These are phyloP conservation scores for Gossypium davidsonii DNA, from an alignment of 441 rosid species.

Conservation along the genomic window DNA sequence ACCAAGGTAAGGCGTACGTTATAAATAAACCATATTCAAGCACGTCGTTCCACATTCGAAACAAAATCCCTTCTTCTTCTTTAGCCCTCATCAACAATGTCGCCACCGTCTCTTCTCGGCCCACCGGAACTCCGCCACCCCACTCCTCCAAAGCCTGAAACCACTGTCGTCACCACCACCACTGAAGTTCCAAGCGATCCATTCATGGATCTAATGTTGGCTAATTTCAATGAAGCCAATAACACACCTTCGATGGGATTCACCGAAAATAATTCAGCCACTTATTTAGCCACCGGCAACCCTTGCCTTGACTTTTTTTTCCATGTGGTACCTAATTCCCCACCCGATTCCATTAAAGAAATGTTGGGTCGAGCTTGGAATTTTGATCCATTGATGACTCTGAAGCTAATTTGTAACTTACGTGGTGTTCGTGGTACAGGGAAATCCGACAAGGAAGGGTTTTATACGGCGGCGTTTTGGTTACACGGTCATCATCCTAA, in stretches of 20 bases:
- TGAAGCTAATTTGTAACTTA: constrained; percentile 45
- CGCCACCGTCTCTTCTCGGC: constrained; percentile 32
- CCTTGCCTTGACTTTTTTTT: constrained; percentile 46
- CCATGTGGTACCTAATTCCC: constrained; percentile 26
- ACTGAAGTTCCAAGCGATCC: constrained; percentile 12
- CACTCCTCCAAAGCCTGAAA: background rate
- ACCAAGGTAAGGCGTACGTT: background rate
- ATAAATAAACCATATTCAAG: background rate
- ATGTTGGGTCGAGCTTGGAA: constrained; percentile 30
- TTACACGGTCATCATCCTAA: constrained; percentile 41
- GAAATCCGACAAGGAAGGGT: constrained; percentile 46
- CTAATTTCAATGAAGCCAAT: constrained; percentile 28
- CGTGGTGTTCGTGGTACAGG: constrained; percentile 52
- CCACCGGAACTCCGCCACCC: constrained; percentile 38
- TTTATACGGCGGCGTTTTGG: constrained; percentile 44
- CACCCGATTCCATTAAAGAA: constrained; percentile 10
- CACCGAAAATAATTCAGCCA: constrained; percentile 29
- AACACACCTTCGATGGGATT: constrained; percentile 20
- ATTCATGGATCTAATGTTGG: constrained; percentile 34
- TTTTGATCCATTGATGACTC: constrained; percentile 37
- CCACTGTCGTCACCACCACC: background rate
- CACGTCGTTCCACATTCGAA: background rate
- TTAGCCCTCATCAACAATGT: background rate
- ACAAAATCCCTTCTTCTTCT: background rate
- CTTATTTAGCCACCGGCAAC: constrained; percentile 28